Evolutionary conservation across 305 asterid genomes (phyloP).

Genomic region (Caryopteris hybrid): DNA sequence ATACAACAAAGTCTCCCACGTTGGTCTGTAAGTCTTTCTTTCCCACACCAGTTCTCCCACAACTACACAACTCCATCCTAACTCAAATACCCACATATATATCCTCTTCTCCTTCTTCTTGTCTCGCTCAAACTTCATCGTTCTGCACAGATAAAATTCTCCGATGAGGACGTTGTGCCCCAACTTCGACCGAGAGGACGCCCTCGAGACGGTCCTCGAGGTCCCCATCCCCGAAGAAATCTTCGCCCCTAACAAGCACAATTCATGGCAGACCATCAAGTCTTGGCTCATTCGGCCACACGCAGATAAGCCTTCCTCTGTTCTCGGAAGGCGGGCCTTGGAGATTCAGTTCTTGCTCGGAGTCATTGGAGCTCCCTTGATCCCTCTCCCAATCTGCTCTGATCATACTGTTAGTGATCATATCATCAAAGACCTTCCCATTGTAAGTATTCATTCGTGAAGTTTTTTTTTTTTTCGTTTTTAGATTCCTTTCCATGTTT

Average conservation of each 20-base stretch:
- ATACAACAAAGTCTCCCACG: constrained; percentile 36
- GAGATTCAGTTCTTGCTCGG: constrained; percentile 63
- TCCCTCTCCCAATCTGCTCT: constrained; percentile 46
- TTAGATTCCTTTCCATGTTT: not conserved
- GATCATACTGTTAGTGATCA: constrained; percentile 14
- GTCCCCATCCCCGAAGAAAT: constrained; percentile 73
- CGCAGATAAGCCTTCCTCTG: constrained; percentile 12
- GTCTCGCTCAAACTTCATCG: not conserved
- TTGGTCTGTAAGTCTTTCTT: constrained; percentile 6
- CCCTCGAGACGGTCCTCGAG: constrained; percentile 68
- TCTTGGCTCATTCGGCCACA: constrained; percentile 40
- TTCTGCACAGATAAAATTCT: not conserved
- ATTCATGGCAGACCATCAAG: constrained; percentile 47
- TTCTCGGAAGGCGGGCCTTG: constrained; percentile 30
- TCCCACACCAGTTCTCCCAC: not conserved
- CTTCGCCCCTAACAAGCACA: constrained; percentile 28
- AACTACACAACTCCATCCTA: not conserved
- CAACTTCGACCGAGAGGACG: constrained; percentile 56
- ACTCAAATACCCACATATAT: not conserved
- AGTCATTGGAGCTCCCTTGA: constrained; percentile 60
- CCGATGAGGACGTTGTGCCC: constrained; percentile 66
- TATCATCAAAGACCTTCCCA: constrained; percentile 43
- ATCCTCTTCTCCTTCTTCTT: not conserved
- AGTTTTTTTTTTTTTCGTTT: not conserved
- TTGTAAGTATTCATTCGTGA: constrained; percentile 28